phyloP scores from a whole-genome alignment of 2,329 filamentous ascomycete species.

The Calonectria montana region DNA sequence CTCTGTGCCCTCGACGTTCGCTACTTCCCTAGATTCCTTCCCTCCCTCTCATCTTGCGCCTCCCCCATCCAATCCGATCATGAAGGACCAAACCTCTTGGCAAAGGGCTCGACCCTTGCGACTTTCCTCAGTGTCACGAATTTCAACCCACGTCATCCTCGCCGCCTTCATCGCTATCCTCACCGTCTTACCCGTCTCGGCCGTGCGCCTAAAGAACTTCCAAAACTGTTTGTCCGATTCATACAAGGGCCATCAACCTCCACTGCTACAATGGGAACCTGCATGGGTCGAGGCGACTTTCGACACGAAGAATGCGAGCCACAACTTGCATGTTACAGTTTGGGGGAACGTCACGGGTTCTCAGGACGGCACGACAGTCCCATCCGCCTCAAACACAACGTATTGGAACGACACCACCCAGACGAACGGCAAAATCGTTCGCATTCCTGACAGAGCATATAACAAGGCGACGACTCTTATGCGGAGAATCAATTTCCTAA shows the following conservation, averaged over 20 bases:
- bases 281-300: conserved; percentile 80
- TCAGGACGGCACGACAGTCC: conserved; percentile 66
- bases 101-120: conserved; percentile 30
- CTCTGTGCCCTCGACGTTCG: conserved; percentile 34
- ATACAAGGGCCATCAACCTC: conserved; percentile 66
- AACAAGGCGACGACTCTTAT: conserved; percentile 79
- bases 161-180: conserved; percentile 52
- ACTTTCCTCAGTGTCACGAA: conserved; percentile 28
- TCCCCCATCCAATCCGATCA: conserved; percentile 26
- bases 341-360: conserved; percentile 93
- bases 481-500: conserved; percentile 78
- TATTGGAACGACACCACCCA: conserved; percentile 71
- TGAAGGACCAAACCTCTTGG: conserved; percentile 26
- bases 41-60: conserved; percentile 10
- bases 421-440: conserved; percentile 81
- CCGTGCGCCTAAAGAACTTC: conserved; percentile 76
- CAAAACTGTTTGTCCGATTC: conserved; percentile 82
- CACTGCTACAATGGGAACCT: conserved; percentile 83
- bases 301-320: conserved; percentile 67
- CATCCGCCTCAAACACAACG: conserved; percentile 63
- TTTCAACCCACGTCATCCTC: conserved; percentile 47
- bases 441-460: conserved; percentile 63
- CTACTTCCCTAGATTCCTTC: conserved; percentile 26
- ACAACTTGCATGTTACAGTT: conserved; percentile 80
- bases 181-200: conserved; percentile 59